A percentile compares a stretch with the other conserved stretches of the same genome.
Evolutionary conservation across 768 basidiomycete species (phyloP).

Genomic region (Leucocoprinus sp.): DNA sequence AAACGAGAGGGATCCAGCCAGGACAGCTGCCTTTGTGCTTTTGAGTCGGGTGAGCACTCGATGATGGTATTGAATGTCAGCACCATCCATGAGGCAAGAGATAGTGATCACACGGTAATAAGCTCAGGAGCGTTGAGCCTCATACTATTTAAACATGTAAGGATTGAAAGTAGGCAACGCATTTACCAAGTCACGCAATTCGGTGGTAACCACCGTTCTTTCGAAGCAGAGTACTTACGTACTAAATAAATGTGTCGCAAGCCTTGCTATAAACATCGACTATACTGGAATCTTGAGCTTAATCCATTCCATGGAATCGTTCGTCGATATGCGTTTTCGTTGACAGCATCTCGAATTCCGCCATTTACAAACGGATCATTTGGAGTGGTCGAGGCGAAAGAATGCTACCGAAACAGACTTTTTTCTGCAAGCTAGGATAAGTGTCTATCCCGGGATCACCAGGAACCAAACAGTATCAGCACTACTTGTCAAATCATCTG

Average conservation of each 20-base stretch:
- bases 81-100: neutral
- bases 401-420: no score
- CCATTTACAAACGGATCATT: no score
- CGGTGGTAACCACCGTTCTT: neutral
- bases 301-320: no score
- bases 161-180: neutral
- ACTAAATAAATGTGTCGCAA: no score
- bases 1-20: neutral
- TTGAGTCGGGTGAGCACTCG: slow-evolving; percentile 1
- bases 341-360: neutral
- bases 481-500: no score
- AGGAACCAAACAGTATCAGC: no score
- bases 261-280: no score
- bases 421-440: no score
- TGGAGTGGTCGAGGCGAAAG: no score
- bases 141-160: neutral
- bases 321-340: neutral
- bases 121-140: neutral
- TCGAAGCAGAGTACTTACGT: neutral
- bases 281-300: no score
- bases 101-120: neutral
- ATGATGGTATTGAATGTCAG: neutral
- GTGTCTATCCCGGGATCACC: no score
- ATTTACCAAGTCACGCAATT: neutral
- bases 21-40: neutral